Conservation (phyloP, 108 stramenopile genomes). For the Nitzschia sp. region DNA sequence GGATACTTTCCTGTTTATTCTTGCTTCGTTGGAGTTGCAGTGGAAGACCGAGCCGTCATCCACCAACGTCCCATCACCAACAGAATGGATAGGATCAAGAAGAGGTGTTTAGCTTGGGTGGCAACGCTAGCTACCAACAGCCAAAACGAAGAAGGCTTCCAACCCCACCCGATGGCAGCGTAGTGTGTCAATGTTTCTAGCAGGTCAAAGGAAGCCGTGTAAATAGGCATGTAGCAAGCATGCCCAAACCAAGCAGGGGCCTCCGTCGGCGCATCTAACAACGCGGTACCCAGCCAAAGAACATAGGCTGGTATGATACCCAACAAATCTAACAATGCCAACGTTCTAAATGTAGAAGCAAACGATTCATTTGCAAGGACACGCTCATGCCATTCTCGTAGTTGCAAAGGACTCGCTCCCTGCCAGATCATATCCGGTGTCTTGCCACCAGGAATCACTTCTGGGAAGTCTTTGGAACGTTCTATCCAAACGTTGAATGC, state of each 20-base stretch:
- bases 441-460: not conserved
- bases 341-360: not conserved
- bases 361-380: no score
- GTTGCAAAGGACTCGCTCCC: not conserved
- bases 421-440: not conserved
- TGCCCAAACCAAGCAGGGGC: not conserved
- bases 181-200: constrained; percentile 6
- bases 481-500: no score
- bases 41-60: no score
- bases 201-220: constrained; percentile 6
- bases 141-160: constrained; percentile 2
- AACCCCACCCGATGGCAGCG: not conserved
- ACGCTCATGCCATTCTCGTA: not conserved
- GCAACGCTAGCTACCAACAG: constrained; percentile 9
- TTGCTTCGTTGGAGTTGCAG: no score
- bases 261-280: not conserved
- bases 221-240: constrained; percentile 7
- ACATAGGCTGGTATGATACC: constrained; percentile 12
- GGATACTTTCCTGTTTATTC: no score
- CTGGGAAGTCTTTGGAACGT: not conserved
- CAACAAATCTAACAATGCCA: constrained; percentile 8
- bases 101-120: not conserved
- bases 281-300: not conserved
- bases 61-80: no score
- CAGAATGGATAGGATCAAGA: not conserved